phyloP scores from a whole-genome alignment of 169 alveolate species.

The Amoebophrya sp. region DNA sequence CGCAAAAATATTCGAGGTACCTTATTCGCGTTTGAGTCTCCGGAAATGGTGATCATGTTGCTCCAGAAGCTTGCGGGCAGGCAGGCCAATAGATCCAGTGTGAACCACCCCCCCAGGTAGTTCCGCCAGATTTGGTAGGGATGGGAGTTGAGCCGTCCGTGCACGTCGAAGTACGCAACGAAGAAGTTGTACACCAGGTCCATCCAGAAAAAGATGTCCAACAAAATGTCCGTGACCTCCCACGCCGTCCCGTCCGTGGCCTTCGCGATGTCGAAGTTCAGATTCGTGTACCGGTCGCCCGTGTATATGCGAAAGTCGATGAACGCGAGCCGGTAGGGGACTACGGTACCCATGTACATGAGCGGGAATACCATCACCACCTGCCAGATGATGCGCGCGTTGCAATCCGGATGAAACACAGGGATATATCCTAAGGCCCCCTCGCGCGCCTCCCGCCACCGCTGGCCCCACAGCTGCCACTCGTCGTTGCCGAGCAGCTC shows the following conservation, averaged over 20 bases:
- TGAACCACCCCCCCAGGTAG: neutral
- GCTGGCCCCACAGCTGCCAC: neutral
- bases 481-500: neutral
- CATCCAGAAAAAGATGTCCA: neutral
- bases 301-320: neutral
- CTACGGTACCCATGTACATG: neutral
- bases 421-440: neutral
- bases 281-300: too few species aligned
- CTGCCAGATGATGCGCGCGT: neutral
- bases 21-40: neutral
- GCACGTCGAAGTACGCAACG: neutral
- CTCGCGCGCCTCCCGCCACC: neutral
- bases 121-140: neutral
- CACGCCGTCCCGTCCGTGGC: neutral
- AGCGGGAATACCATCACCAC: neutral
- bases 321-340: neutral
- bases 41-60: neutral
- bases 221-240: neutral
- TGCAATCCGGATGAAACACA: neutral
- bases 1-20: too few species aligned
- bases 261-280: neutral
- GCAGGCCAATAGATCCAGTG: neutral
- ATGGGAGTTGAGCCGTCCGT: neutral
- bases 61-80: neutral
- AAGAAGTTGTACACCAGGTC: neutral